Base-by-base conservation (phyloP, 768 basidiomycete genomes). In the Kwoniella sp. region DNA sequence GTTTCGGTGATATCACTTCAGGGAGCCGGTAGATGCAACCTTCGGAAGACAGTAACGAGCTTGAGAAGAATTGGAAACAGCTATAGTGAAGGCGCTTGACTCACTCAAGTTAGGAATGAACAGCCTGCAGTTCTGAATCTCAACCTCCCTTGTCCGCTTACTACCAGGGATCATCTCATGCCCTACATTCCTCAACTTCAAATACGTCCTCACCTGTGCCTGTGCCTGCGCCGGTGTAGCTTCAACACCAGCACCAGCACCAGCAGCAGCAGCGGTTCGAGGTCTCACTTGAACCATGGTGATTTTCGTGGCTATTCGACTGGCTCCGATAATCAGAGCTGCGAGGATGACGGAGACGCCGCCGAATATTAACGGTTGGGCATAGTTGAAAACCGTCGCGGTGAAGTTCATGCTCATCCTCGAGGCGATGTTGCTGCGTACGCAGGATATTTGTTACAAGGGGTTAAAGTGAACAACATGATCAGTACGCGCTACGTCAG, bases 161-260 rank as follows among this genome's bases (percentile, higher is more conserved):
- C 56, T 22, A 19, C 55, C 56, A 19, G 48, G 53, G n/a, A 50
- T 24, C 62, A 64, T 64, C 50, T 64, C 62, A 53, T 64, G 62
- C 6, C 68, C 68, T 4, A 55, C 68, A 61, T 63, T 66, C 19
- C 37, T 56, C 54, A 69, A 50, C 30, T 48, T 51, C 21, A 66
- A 54, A 27, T 63, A 59, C 5, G 56, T 60, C 44, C 51, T 60
- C 21, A 27, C 17, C 19, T 36, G 26, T 12, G 19, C 19, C 55
- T 24, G 15, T 48, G 8, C 44, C 40, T 37, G 33, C 13, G 7
- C 33, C 33, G 33, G n/a, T n/a, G n/a, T n/a, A n/a, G n/a, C n/a
- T n/a, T n/a, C n/a, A n/a, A n/a, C n/a, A n/a, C n/a, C n/a, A n/a
- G n/a, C n/a, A n/a, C n/a, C n/a, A n/a, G n/a, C 33, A 6, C 33